Evolutionary conservation across 2,329 filamentous ascomycete species (phyloP).

Genomic region (Pseudocercospora musae): DNA sequence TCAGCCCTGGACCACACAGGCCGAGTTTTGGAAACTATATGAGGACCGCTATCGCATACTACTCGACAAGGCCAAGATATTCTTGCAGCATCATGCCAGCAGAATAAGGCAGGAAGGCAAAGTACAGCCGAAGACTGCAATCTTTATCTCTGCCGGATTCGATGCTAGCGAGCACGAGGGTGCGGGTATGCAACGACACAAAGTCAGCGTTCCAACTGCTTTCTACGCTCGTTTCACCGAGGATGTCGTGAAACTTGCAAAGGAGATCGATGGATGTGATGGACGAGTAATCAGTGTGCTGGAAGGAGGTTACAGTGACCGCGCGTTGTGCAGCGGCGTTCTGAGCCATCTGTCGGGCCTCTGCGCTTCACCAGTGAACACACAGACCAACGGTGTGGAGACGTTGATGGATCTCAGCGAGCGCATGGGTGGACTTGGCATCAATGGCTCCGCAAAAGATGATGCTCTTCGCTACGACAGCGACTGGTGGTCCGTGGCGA

Average conservation of each 20-base stretch:
- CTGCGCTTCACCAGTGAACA: constrained; percentile 38
- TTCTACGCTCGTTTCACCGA: constrained; percentile 91
- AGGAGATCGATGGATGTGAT: constrained; percentile 74
- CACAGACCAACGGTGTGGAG: constrained; percentile 7
- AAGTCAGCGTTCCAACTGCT: constrained; percentile 91
- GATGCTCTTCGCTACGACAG: constrained; percentile 36
- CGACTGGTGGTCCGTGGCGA: constrained; percentile 47
- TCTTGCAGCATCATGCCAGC: constrained; percentile 69
- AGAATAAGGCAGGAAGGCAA: constrained; percentile 57
- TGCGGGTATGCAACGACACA: constrained; percentile 89
- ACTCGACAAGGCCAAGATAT: constrained; percentile 75
- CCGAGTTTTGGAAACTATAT: constrained; percentile 89
- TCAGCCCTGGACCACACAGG: constrained; percentile 75
- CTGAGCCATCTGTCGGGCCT: constrained; percentile 87
- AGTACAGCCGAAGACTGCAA: constrained; percentile 71
- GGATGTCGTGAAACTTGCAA: constrained; percentile 77
- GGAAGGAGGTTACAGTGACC: constrained; percentile 93
- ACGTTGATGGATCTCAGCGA: constrained; percentile 23
- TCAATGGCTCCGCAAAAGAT: constrained; percentile 6
- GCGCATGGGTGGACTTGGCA: constrained; percentile 28
- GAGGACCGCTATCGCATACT: constrained; percentile 72
- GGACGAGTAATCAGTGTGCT: constrained; percentile 89
- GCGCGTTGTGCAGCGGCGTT: constrained; percentile 82
- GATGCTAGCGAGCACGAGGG: constrained; percentile 96
- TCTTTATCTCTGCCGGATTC: constrained; percentile 94